A percentile compares a stretch with the other conserved stretches of the same genome.
These are phyloP conservation scores for Populus euphratica DNA, from an alignment of 345 rosid species.

Conservation along the genomic window DNA sequence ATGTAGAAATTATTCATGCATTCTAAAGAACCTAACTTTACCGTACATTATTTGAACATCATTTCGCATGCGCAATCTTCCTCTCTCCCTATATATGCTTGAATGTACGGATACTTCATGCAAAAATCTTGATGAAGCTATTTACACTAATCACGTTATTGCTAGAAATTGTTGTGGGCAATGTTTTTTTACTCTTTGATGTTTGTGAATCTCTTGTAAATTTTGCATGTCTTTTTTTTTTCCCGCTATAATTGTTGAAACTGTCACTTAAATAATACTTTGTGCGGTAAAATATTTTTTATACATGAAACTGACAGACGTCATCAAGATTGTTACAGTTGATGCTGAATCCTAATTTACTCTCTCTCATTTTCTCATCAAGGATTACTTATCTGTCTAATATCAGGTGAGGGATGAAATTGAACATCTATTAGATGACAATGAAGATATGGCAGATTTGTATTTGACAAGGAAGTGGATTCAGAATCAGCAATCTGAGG, in stretches of 20 bases:
- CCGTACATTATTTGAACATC: neutral
- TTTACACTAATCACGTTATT: neutral
- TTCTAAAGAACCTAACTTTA: neutral
- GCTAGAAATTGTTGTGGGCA: neutral
- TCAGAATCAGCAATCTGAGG: slow-evolving; percentile 71
- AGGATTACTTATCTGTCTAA: neutral
- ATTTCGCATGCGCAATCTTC: neutral
- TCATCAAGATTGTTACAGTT: neutral
- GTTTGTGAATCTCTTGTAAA: neutral
- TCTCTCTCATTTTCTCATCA: neutral
- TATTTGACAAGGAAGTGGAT: slow-evolving; percentile 78
- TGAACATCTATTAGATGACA: slow-evolving; percentile 81
- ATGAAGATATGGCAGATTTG: slow-evolving; percentile 82
- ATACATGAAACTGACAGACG: neutral
- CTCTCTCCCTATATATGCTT: neutral
- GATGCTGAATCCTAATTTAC: neutral
- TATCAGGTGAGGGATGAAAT: slow-evolving; percentile 85
- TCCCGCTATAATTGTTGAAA: neutral
- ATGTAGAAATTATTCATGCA: neutral
- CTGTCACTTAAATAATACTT: neutral
- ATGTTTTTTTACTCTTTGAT: neutral
- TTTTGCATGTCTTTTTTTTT: neutral
- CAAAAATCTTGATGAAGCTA: neutral
- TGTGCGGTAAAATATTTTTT: neutral
- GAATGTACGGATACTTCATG: neutral